A percentile compares a stretch with the other conserved stretches of the same genome.
Evolutionary conservation across 2,329 filamentous ascomycete genomes (phyloP).

Genomic region (Westerdykella ornata): DNA sequence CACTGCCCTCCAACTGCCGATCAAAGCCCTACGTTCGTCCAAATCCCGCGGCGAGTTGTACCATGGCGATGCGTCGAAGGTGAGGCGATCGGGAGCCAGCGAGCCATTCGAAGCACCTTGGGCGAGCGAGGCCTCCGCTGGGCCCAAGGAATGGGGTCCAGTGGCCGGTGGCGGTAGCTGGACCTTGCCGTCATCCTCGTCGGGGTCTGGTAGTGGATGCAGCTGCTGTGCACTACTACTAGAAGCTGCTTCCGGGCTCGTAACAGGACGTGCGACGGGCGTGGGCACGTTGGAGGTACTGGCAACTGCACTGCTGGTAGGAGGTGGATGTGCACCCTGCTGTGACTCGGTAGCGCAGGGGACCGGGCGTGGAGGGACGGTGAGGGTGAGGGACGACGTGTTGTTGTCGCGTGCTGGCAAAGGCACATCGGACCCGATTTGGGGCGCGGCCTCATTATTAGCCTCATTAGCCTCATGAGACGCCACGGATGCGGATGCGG

Average conservation of each 20-base stretch:
- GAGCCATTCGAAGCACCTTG: neutral
- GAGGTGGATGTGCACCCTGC: slow-evolving; percentile 11
- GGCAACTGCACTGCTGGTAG: slow-evolving; percentile 27
- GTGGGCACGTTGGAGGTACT: slow-evolving; percentile 50
- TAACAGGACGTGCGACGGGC: slow-evolving; percentile 46
- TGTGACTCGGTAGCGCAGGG: slow-evolving; percentile 19
- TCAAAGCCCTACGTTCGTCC: slow-evolving; percentile 34
- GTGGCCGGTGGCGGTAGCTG: slow-evolving; percentile 32
- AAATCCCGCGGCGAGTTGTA: slow-evolving; percentile 30
- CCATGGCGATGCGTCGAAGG: slow-evolving; percentile 30
- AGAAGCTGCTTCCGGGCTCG: slow-evolving; percentile 4
- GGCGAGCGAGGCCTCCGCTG: slow-evolving; percentile 4
- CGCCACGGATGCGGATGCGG: too few species aligned
- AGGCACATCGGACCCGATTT: neutral
- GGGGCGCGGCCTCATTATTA: too few species aligned
- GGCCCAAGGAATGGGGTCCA: slow-evolving; percentile 1
- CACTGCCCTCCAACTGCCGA: slow-evolving; percentile 44
- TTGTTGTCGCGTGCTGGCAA: slow-evolving; percentile 8
- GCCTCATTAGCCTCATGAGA: too few species aligned
- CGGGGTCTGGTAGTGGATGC: slow-evolving; percentile 29
- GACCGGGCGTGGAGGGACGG: slow-evolving; percentile 5
- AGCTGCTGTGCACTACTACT: slow-evolving; percentile 6
- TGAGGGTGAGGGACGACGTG: too few species aligned
- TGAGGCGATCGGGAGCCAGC: slow-evolving; percentile 11
- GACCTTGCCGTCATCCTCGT: slow-evolving; percentile 31